phyloP scores from a whole-genome alignment of 2,329 filamentous ascomycete species.

The Cladophialophora psammophila region DNA sequence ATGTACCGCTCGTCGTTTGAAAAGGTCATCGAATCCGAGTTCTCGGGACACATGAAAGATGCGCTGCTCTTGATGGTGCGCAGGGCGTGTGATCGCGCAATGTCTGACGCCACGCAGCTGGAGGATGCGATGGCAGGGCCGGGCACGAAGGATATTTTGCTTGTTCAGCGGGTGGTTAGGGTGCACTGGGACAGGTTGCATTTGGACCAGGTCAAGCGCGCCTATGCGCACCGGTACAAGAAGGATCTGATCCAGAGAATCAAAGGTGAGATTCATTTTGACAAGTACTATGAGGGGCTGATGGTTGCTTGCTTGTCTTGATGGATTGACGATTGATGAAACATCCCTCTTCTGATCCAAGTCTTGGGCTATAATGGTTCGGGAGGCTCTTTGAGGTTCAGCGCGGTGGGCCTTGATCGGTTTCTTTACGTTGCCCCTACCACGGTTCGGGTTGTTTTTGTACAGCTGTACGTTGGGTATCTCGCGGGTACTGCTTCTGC shows the following conservation, averaged over 20 bases:
- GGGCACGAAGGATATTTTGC: slow-evolving; percentile 83
- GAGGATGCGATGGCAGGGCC: slow-evolving; percentile 86
- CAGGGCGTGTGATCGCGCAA: slow-evolving; percentile 78
- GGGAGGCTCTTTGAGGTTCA: not conserved
- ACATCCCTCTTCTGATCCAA: not conserved
- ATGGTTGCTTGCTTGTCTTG: slow-evolving; percentile 70
- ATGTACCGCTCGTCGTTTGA: slow-evolving; percentile 76
- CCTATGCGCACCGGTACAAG: slow-evolving; percentile 75
- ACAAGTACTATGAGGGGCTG: slow-evolving; percentile 79
- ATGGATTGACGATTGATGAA: slow-evolving; percentile 12
- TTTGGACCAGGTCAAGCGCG: slow-evolving; percentile 78
- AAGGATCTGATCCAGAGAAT: slow-evolving; percentile 73
- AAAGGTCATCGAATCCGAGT: slow-evolving; percentile 78
- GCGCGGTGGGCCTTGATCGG: not conserved
- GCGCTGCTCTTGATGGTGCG: slow-evolving; percentile 82
- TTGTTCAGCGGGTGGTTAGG: slow-evolving; percentile 79
- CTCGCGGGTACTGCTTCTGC: not conserved
- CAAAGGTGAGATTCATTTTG: slow-evolving; percentile 73
- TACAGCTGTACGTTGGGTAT: not conserved
- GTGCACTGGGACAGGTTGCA: slow-evolving; percentile 82
- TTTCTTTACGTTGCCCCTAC: not conserved
- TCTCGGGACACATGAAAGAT: slow-evolving; percentile 90
- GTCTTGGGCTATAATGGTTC: not conserved
- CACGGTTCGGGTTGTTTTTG: not conserved
- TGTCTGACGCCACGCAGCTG: slow-evolving; percentile 81